Percentiles rank a stretch among this genome's conserved stretches.
These are phyloP conservation scores for Silene latifolia DNA, from an alignment of 148 eudicot genomes.

Conservation along the genomic window DNA sequence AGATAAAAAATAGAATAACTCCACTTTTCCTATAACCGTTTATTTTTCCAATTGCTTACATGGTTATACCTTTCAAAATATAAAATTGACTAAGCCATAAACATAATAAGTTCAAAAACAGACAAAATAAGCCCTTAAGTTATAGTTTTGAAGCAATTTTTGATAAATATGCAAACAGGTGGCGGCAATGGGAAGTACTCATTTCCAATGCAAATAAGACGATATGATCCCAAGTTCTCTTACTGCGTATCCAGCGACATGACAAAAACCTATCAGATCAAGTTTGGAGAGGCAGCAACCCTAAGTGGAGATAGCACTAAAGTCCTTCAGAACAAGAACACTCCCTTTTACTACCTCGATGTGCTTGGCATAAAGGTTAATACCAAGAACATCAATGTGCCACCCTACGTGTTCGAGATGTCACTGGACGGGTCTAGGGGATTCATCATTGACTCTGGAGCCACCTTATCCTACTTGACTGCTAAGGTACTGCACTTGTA, in stretches of 20 bases:
- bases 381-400: background rate
- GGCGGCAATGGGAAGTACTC: slow-evolving; percentile 13
- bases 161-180: too few species aligned
- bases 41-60: too few species aligned
- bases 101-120: too few species aligned
- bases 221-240: background rate
- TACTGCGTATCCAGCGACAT: slow-evolving; percentile 9
- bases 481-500: background rate
- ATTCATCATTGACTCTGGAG: slow-evolving; percentile 11
- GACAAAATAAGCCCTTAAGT: too few species aligned
- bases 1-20: too few species aligned
- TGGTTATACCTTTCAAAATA: too few species aligned
- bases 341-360: slow-evolving; percentile 9
- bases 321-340: background rate
- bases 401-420: slow-evolving; percentile 8
- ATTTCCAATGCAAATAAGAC: background rate
- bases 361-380: background rate
- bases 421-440: slow-evolving; percentile 11
- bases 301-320: background rate
- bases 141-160: too few species aligned
- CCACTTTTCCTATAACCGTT: too few species aligned
- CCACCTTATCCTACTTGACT: slow-evolving; percentile 7
- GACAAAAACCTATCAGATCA: background rate
- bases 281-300: slow-evolving; percentile 1
- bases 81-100: too few species aligned